A percentile compares a stretch with the other conserved stretches of the same genome.
Conservation (phyloP, 1,139 yeast species). For the Wickerhamomyces sp. region DNA sequence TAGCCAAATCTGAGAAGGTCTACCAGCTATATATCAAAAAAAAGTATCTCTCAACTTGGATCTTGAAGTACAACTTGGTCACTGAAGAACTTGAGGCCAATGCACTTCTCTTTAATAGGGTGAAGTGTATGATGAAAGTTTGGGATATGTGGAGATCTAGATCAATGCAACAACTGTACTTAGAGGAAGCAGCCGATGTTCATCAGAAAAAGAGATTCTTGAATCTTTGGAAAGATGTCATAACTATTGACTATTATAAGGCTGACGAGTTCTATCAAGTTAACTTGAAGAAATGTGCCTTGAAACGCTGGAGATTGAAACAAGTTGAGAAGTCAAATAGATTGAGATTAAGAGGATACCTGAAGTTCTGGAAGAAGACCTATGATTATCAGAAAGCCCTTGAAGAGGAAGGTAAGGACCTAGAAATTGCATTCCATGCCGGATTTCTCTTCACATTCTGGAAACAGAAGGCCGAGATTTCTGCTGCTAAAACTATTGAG, state of each 20-base stretch:
- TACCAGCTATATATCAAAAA: slow-evolving; percentile 14
- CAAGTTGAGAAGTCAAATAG: not conserved
- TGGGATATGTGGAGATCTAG: slow-evolving; percentile 18
- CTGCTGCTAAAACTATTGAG: slow-evolving; percentile 1
- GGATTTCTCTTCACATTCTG: slow-evolving; percentile 24
- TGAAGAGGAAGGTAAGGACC: slow-evolving; percentile 12
- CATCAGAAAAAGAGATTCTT: slow-evolving; percentile 23
- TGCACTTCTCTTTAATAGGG: slow-evolving; percentile 14
- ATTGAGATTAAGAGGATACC: not conserved
- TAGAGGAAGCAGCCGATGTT: slow-evolving; percentile 32
- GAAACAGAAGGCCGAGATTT: slow-evolving; percentile 9
- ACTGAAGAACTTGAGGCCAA: slow-evolving; percentile 16
- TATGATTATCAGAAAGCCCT: slow-evolving; percentile 1
- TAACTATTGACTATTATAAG: not conserved
- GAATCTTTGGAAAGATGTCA: slow-evolving; percentile 13
- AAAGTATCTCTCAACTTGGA: slow-evolving; percentile 12
- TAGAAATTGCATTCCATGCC: slow-evolving; percentile 18
- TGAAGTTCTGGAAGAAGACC: slow-evolving; percentile 14
- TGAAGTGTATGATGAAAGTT: slow-evolving; percentile 10
- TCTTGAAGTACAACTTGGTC: slow-evolving; percentile 8
- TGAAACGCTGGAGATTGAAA: slow-evolving; percentile 16
- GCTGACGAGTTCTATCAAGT: slow-evolving; percentile 6
- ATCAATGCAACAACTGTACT: slow-evolving; percentile 11
- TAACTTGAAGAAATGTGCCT: slow-evolving; percentile 1
- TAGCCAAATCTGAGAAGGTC: slow-evolving; percentile 10